Conservation (phyloP, 2,329 filamentous ascomycete species). For the Trichoderma oligosporum region DNA sequence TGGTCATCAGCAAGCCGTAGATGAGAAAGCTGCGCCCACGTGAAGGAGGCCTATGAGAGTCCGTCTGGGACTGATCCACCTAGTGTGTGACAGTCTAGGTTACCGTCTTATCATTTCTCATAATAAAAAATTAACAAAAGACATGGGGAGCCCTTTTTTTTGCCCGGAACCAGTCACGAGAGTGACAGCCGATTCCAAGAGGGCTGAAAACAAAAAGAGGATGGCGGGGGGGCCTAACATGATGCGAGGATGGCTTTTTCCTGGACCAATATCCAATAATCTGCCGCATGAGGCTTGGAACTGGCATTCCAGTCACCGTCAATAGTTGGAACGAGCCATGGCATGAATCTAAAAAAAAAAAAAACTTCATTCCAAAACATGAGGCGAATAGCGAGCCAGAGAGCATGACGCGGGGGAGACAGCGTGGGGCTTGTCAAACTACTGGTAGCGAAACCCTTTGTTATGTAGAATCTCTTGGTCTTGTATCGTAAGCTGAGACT, state of each 20-base stretch:
- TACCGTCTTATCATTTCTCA: conserved; percentile 7
- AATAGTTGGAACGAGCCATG: no score
- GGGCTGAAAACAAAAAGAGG: neutral
- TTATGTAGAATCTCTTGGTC: neutral
- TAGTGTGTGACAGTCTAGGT: conserved; percentile 2
- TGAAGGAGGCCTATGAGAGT: conserved; percentile 23
- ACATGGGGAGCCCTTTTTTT: neutral
- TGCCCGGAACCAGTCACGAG: conserved; percentile 7
- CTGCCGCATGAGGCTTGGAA: no score
- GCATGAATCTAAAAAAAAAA: no score
- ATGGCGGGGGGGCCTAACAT: neutral
- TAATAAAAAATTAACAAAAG: neutral
- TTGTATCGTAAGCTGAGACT: conserved; percentile 14
- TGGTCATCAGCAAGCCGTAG: conserved; percentile 26
- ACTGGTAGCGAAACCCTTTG: neutral
- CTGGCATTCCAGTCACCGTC: no score
- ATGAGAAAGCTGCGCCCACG: conserved; percentile 24
- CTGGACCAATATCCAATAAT: no score
- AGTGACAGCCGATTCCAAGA: neutral
- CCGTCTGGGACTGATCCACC: conserved; percentile 3
- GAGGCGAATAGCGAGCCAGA: neutral
- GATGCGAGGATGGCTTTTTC: no score
- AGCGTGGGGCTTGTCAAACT: neutral
- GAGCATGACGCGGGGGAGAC: neutral
- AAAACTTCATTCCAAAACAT: no score